These are phyloP conservation scores for Plectranthus barbatus DNA, from an alignment of 257 asterid species.

Conservation along the genomic window DNA sequence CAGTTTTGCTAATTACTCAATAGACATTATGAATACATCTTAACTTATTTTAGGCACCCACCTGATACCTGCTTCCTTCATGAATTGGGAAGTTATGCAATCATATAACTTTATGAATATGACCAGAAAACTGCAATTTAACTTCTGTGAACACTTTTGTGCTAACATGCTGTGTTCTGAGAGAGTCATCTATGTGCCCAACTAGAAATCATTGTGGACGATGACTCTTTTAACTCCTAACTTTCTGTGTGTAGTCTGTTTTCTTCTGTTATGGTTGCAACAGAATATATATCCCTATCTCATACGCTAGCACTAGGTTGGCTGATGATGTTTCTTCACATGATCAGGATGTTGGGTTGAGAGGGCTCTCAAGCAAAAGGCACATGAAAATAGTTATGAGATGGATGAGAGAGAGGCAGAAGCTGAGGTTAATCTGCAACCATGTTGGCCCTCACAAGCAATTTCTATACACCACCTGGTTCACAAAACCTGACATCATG, in stretches of 20 bases:
- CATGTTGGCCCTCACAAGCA: conserved; percentile 72
- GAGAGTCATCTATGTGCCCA: not conserved
- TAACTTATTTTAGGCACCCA: too few species aligned
- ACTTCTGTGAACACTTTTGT: not conserved
- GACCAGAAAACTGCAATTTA: not conserved
- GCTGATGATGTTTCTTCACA: not conserved
- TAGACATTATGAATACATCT: too few species aligned
- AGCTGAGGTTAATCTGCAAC: conserved; percentile 62
- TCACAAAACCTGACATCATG: conserved; percentile 49
- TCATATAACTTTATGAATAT: not conserved
- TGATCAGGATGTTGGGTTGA: conserved; percentile 70
- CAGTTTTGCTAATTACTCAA: not conserved
- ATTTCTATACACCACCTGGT: conserved; percentile 73
- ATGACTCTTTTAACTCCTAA: not conserved
- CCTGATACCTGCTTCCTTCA: too few species aligned
- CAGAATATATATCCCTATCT: not conserved
- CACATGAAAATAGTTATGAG: conserved; percentile 78
- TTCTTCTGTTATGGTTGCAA: not conserved
- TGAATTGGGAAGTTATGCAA: not conserved
- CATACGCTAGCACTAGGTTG: not conserved
- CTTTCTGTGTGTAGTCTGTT: not conserved
- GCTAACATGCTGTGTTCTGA: not conserved
- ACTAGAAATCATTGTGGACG: not conserved
- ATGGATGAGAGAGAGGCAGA: conserved; percentile 92
- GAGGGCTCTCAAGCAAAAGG: conserved; percentile 66